Base-by-base conservation (phyloP, 192 early-diverging fungal genomes). In the Rhizophagus sp. region DNA sequence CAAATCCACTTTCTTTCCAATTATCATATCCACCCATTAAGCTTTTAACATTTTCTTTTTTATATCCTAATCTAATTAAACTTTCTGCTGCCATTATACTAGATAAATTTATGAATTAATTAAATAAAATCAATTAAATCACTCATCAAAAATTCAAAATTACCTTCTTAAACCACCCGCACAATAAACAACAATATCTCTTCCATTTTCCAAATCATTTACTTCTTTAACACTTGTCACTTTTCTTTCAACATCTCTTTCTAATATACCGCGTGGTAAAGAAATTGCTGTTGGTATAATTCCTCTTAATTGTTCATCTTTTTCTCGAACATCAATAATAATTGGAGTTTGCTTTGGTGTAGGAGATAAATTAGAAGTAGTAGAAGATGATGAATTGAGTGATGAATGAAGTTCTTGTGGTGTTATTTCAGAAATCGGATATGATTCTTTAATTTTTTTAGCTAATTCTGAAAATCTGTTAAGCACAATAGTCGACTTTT, bases 241-340 rank as follows among this genome's bases (percentile, higher is more conserved):
- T 34, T 87, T 79, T 57, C 87, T 85, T 33, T 85, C 85, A 15
- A 89, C 69, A 68, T 87, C 81, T 15, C 86, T 69, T 34, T 89
- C 88, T 12, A 89, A 66, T 7, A 89, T 33, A 8, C 88, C 88
- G 4, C 88, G 78, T 17, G 88, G 84, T 11, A 89, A 41, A 5
- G 74, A 68, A 72, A 89, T 84, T 1, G 88, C 88, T 2, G 81
- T 73, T n/a, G 88, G 88, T 62, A 89, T 88, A 47, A 85, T 81
- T 3, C 80, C 83, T 52, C 81, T 80, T 30, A 74, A 49, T 50
- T 88, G 79, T 73, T 89, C 88, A 79, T 76, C 75, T 57, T 82
- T 82, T 79, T 89, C 88, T 12, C 88, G 83, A 27, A 88, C 87
- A 63, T 89, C 88, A 62, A 89, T 86, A 13, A 89, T 62, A 27